Conservation (phyloP, 495 filamentous ascomycete species). For the Venustampulla echinocandica region DNA sequence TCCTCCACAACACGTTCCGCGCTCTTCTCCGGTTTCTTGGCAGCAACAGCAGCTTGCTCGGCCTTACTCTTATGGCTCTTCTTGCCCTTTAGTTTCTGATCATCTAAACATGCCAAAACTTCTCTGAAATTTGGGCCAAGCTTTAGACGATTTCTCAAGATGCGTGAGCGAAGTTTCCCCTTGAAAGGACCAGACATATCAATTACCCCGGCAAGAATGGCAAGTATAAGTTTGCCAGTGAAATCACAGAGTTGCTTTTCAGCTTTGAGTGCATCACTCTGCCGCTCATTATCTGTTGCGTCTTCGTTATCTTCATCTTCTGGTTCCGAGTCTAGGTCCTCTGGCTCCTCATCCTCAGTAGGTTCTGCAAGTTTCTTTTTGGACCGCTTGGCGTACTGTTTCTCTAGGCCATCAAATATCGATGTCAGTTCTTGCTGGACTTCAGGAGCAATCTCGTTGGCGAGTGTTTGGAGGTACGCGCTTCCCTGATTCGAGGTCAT, state of each 20-base stretch:
- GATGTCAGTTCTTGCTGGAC: constrained; percentile 55
- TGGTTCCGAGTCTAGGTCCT: constrained; percentile 50
- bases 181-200: constrained; percentile 50
- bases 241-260: constrained; percentile 81
- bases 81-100: constrained; percentile 39
- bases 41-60: constrained; percentile 29
- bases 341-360: constrained; percentile 58
- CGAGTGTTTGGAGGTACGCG: constrained; percentile 50
- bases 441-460: constrained; percentile 50
- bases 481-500: constrained; percentile 22
- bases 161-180: constrained; percentile 52
- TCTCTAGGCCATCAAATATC: constrained; percentile 68
- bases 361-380: constrained; percentile 56
- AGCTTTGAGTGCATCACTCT: constrained; percentile 54
- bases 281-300: constrained; percentile 42
- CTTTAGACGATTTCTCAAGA: constrained; percentile 56
- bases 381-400: constrained; percentile 60
- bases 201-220: constrained; percentile 62
- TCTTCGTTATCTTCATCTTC: constrained; percentile 51
- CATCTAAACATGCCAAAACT: constrained; percentile 65
- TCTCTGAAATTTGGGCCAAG: constrained; percentile 71
- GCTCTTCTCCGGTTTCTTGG: constrained; percentile 34
- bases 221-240: constrained; percentile 71
- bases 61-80: constrained; percentile 39
- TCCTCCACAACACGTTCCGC: constrained; percentile 41